Evolutionary conservation across 345 rosid genomes (phyloP).

Genomic region (Brassica rapa): DNA sequence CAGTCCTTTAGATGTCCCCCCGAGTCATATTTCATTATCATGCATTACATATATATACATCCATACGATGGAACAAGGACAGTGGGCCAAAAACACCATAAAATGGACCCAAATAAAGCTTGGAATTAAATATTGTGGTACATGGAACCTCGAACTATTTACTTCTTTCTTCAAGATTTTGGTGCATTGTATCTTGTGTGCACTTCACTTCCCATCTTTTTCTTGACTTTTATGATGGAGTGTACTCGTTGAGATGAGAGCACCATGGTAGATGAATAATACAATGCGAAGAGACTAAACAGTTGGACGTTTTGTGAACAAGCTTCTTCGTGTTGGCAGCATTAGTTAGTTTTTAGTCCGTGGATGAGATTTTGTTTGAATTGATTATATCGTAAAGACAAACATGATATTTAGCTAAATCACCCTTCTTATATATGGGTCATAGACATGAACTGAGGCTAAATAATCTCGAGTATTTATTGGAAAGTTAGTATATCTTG

Average conservation of each 20-base stretch:
- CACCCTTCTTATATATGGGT: not conserved
- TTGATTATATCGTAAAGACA: not conserved
- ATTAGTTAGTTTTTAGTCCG: not conserved
- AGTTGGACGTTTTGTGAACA: not conserved
- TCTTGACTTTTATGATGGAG: conserved; percentile 21
- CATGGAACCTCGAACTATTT: conserved; percentile 33
- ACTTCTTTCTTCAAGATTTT: conserved; percentile 18
- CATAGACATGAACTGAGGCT: not conserved
- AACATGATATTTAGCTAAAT: not conserved
- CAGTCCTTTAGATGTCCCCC: conserved; percentile 33
- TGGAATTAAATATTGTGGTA: conserved; percentile 25
- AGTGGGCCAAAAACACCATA: conserved; percentile 32
- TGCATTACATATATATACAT: not conserved
- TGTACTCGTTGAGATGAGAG: conserved; percentile 12
- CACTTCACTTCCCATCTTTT: conserved; percentile 17
- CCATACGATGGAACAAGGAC: conserved; percentile 16
- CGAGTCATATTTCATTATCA: conserved; percentile 26
- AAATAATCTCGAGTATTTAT: not conserved
- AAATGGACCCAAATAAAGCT: conserved; percentile 24
- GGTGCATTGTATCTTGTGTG: conserved; percentile 34
- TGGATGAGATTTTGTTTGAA: not conserved
- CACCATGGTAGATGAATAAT: conserved; percentile 7
- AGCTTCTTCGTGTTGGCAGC: not conserved
- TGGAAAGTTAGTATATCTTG: not conserved
- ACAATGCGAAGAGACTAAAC: not conserved